Evolutionary conservation across 2,329 filamentous ascomycete genomes (phyloP).

Genomic region (Pestalotiopsis sp.): DNA sequence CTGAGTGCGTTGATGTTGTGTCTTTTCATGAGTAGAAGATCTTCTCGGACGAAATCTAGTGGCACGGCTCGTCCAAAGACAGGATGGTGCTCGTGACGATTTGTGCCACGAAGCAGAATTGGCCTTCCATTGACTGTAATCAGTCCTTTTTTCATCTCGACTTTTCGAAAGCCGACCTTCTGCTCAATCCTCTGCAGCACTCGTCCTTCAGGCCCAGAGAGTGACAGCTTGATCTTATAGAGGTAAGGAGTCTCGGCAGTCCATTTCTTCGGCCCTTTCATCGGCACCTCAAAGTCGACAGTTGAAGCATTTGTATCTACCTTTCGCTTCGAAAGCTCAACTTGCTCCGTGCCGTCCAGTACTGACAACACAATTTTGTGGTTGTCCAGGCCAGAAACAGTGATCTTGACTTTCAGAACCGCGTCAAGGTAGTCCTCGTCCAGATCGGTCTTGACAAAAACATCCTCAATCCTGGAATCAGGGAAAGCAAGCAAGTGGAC

Average conservation of each 20-base stretch:
- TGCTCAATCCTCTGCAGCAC: conserved; percentile 48
- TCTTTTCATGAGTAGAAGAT: conserved; percentile 69
- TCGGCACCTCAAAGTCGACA: conserved; percentile 34
- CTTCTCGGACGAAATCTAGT: conserved; percentile 60
- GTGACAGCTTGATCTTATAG: conserved; percentile 54
- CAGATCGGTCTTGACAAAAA: conserved; percentile 57
- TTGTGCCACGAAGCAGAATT: conserved; percentile 66
- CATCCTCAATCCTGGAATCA: conserved; percentile 55
- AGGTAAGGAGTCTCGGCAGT: conserved; percentile 68
- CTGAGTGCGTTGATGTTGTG: conserved; percentile 74
- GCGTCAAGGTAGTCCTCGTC: conserved; percentile 54
- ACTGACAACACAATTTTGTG: conserved; percentile 9
- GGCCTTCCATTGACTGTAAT: conserved; percentile 65
- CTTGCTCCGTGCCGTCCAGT: conserved; percentile 5
- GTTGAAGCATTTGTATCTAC: not conserved
- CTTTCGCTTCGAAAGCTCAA: not conserved
- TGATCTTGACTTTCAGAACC: conserved; percentile 48
- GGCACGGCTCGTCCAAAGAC: conserved; percentile 65
- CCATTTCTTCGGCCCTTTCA: conserved; percentile 65
- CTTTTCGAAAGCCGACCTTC: conserved; percentile 64
- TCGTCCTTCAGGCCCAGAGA: conserved; percentile 25
- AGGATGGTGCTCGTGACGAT: conserved; percentile 73
- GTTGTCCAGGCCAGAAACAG: conserved; percentile 13
- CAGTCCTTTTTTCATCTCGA: conserved; percentile 63
- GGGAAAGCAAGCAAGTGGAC: conserved; percentile 64